Conservation (phyloP, 352 stramenopile genomes). For the Achlya hypogyna region DNA sequence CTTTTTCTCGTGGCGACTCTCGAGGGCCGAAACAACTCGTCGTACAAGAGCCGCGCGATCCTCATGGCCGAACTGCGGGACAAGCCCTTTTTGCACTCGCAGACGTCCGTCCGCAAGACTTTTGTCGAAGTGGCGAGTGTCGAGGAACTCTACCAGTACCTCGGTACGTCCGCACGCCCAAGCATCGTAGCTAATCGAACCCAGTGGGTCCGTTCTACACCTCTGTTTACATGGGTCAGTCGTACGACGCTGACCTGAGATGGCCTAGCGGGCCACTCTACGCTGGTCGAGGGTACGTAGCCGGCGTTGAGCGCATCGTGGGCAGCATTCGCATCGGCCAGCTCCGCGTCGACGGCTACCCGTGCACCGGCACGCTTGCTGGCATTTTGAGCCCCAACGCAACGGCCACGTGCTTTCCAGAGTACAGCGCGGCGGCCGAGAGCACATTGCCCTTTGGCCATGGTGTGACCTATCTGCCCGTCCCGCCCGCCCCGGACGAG, state of each 20-base stretch:
- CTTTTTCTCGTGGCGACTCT: slow-evolving; percentile 9
- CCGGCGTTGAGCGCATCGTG: slow-evolving; percentile 1
- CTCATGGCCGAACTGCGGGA: slow-evolving; percentile 7
- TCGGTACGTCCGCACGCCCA: background rate
- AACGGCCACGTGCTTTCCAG: background rate
- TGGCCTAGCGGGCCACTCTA: background rate
- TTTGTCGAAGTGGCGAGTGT: background rate
- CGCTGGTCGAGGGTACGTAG: background rate
- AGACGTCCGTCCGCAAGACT: background rate
- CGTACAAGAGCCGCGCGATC: background rate
- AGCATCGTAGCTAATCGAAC: background rate
- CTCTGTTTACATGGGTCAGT: background rate
- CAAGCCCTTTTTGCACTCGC: background rate
- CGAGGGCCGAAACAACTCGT: slow-evolving; percentile 1
- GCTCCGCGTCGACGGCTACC: background rate
- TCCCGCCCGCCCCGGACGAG: background rate
- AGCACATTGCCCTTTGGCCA: background rate
- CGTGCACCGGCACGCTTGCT: background rate
- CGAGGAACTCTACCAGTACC: slow-evolving; percentile 3
- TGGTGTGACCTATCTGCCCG: background rate
- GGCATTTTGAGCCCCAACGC: background rate
- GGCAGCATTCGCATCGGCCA: slow-evolving; percentile 14
- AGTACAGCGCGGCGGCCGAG: background rate
- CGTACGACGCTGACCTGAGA: background rate
- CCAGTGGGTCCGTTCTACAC: slow-evolving; percentile 15